A percentile compares a stretch with the other conserved stretches of the same genome.
Conservation (phyloP, 2,329 filamentous ascomycete species). For the Leptographium procerum region DNA sequence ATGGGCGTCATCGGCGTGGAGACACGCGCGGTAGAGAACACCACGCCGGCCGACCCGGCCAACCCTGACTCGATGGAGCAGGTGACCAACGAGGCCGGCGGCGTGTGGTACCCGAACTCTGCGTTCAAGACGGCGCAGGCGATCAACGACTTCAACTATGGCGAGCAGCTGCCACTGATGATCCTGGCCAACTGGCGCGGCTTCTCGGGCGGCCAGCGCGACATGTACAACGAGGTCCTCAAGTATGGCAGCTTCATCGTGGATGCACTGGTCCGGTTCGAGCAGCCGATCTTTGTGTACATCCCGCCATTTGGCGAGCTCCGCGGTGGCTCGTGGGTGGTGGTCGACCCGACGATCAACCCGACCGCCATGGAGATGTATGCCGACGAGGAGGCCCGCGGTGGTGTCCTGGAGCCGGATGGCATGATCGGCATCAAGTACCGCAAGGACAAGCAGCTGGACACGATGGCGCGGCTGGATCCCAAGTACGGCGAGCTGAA, state of each 20-base stretch:
- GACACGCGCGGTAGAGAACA: slow-evolving; percentile 90
- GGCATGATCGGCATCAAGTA: slow-evolving; percentile 99
- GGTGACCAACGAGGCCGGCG: slow-evolving; percentile 86
- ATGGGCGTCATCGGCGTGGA: slow-evolving; percentile 98
- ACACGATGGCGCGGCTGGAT: slow-evolving; percentile 94
- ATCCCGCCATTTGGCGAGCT: slow-evolving; percentile 95
- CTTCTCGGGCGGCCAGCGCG: slow-evolving; percentile 98
- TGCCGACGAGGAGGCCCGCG: slow-evolving; percentile 85
- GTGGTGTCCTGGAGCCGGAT: slow-evolving; percentile 95
- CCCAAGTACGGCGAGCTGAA: slow-evolving; percentile 72
- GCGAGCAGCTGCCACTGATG: slow-evolving; percentile 96
- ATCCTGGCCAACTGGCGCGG: slow-evolving; percentile 99
- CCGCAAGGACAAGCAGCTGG: slow-evolving; percentile 90
- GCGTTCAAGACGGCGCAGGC: slow-evolving; percentile 99
- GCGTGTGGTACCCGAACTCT: slow-evolving; percentile 99
- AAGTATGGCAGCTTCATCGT: slow-evolving; percentile 99
- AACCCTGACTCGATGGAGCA: slow-evolving; percentile 98
- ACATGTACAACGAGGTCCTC: slow-evolving; percentile 99
- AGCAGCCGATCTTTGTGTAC: slow-evolving; percentile 98
- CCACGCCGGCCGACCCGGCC: slow-evolving; percentile 90
- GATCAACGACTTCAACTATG: slow-evolving; percentile 97
- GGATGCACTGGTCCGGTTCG: slow-evolving; percentile 93
- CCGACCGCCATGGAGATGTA: slow-evolving; percentile 98
- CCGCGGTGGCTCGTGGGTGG: slow-evolving; percentile 98
- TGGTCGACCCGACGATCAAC: slow-evolving; percentile 98